Percentiles rank a stretch among this genome's conserved stretches.
phyloP scores from a whole-genome alignment of 139 green algal species.

The Chlamydomonas urium region DNA sequence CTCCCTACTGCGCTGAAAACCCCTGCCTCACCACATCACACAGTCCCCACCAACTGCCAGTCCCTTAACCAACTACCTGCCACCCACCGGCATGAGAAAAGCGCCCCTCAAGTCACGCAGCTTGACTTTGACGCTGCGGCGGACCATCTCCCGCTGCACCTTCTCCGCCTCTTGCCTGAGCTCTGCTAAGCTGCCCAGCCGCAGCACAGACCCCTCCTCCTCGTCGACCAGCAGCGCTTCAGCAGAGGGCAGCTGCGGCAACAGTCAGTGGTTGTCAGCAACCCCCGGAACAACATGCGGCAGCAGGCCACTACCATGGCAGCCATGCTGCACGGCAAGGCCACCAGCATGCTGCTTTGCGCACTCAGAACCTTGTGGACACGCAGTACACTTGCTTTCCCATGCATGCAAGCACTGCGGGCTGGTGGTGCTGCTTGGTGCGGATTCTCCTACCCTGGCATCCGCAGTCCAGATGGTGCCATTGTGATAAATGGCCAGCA shows the following conservation, averaged over 20 bases:
- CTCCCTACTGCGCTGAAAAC: too few relatives aligned
- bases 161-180: not conserved
- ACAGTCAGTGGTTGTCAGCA: too few relatives aligned
- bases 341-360: too few relatives aligned
- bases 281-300: too few relatives aligned
- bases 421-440: not conserved
- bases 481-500: constrained; percentile 15
- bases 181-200: not conserved
- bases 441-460: not conserved
- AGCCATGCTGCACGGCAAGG: too few relatives aligned
- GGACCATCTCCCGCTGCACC: not conserved
- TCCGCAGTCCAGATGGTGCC: constrained; percentile 28
- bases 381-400: too few relatives aligned
- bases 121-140: not conserved
- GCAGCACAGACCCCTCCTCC: constrained; percentile 4
- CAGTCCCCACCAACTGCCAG: too few relatives aligned
- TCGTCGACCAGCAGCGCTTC: constrained; percentile 24
- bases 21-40: too few relatives aligned
- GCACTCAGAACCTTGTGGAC: too few relatives aligned
- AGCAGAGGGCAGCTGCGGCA: not conserved
- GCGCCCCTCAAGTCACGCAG: constrained; percentile 16
- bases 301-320: too few relatives aligned
- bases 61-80: too few relatives aligned
- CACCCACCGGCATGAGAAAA: constrained; percentile 30
- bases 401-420: too few relatives aligned